Conservation (phyloP, 371 early-diverging fungal genomes). For the Mortierella sp. region DNA sequence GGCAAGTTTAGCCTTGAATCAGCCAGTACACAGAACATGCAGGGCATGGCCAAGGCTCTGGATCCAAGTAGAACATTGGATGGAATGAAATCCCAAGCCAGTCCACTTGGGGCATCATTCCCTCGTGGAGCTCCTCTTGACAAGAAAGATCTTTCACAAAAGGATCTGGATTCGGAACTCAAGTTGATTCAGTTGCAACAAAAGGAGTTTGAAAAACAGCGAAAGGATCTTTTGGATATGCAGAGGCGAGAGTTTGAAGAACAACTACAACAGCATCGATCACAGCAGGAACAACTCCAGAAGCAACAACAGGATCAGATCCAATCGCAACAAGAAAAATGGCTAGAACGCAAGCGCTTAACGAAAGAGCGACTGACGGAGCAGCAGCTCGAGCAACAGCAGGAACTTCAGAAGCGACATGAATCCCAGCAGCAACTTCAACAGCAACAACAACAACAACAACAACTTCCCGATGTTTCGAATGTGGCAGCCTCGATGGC, state of each 20-base stretch:
- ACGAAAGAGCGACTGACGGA: conserved; percentile 28
- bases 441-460: conserved; percentile 26
- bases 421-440: conserved; percentile 24
- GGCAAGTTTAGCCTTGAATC: conserved; percentile 26
- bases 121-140: conserved; percentile 5
- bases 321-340: conserved; percentile 49
- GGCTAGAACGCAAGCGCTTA: conserved; percentile 44
- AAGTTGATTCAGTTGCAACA: conserved; percentile 40
- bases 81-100: conserved; percentile 19
- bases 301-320: conserved; percentile 48
- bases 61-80: conserved; percentile 46
- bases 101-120: neutral
- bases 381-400: conserved; percentile 15
- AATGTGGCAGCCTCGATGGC: conserved; percentile 10
- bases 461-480: neutral
- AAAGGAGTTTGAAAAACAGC: conserved; percentile 42
- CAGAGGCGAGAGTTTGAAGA: conserved; percentile 42
- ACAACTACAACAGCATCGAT: conserved; percentile 40
- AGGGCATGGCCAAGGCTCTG: conserved; percentile 29
- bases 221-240: conserved; percentile 16
- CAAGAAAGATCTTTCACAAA: conserved; percentile 15
- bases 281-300: conserved; percentile 51
- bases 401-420: conserved; percentile 37
- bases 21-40: conserved; percentile 9
- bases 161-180: conserved; percentile 44